A percentile compares a stretch with the other conserved stretches of the same genome.
These are phyloP conservation scores for Ensete ventricosum DNA, from an alignment of 176 grass and related monocot species.

Conservation along the genomic window DNA sequence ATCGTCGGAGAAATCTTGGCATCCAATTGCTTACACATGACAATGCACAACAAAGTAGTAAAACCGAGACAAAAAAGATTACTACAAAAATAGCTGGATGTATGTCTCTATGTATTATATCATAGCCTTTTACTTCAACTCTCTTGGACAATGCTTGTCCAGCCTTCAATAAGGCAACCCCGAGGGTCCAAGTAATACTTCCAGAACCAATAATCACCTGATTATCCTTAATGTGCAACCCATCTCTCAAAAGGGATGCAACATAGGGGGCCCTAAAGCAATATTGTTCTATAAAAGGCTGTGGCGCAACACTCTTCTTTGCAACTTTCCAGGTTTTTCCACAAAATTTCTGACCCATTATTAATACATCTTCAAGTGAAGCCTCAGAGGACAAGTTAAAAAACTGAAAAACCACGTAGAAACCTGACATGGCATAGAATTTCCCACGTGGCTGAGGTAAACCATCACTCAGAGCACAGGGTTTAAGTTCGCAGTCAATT, in stretches of 20 bases:
- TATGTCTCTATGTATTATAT: constrained; percentile 48
- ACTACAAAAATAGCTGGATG: constrained; percentile 62
- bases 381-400: constrained; percentile 83
- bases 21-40: constrained; percentile 53
- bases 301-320: constrained; percentile 74
- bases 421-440: constrained; percentile 90
- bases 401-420: constrained; percentile 94
- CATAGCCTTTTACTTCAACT: constrained; percentile 66
- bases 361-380: constrained; percentile 62
- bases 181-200: constrained; percentile 91
- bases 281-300: constrained; percentile 93
- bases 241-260: constrained; percentile 77
- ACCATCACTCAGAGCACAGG: constrained; percentile 63
- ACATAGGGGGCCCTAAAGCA: constrained; percentile 93
- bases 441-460: constrained; percentile 62
- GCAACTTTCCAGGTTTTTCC: constrained; percentile 79
- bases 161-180: constrained; percentile 78
- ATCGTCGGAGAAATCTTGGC: constrained; percentile 67
- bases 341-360: constrained; percentile 73
- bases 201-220: constrained; percentile 78
- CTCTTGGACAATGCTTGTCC: constrained; percentile 52
- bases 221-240: constrained; percentile 72
- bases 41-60: constrained; percentile 59
- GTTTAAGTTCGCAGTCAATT: constrained; percentile 62
- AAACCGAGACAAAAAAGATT: constrained; percentile 58